phyloP scores from a whole-genome alignment of 768 basidiomycete genomes.

The Podaxis sp. region DNA sequence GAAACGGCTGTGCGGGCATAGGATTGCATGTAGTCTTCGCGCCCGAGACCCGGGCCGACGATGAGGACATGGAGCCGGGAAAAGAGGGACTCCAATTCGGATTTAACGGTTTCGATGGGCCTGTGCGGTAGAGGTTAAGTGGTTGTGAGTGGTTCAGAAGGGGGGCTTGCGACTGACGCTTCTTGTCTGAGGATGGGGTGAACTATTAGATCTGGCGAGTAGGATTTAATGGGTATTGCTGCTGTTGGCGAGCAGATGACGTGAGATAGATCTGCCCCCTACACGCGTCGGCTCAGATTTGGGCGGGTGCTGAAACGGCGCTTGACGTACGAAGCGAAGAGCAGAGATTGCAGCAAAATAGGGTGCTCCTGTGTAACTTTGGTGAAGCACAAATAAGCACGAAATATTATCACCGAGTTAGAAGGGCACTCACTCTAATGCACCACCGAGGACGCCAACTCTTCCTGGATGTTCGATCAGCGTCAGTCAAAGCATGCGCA shows the following conservation, averaged over 20 bases:
- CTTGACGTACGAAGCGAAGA: conserved; percentile 63
- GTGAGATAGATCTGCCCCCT: conserved; percentile 95
- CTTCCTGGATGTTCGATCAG: conserved; percentile 49
- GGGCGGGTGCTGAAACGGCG: not conserved
- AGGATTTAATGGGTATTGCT: conserved; percentile 91
- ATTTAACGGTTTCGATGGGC: conserved; percentile 39
- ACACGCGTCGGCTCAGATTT: not conserved
- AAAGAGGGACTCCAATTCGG: conserved; percentile 63
- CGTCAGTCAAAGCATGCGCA: not conserved
- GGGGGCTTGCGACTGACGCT: conserved; percentile 35
- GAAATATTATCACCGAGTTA: not conserved
- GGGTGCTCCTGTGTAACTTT: conserved; percentile 93
- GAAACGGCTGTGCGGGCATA: conserved; percentile 74
- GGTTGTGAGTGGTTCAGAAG: not conserved
- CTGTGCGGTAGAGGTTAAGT: conserved; percentile 26
- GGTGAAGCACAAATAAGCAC: not conserved
- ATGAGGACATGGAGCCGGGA: conserved; percentile 88
- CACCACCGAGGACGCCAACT: conserved; percentile 92
- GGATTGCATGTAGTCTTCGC: conserved; percentile 84
- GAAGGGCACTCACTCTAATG: conserved; percentile 66
- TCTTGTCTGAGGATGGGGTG: conserved; percentile 84
- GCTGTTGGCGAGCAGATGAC: conserved; percentile 95
- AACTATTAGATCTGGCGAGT: conserved; percentile 95
- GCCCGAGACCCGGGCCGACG: conserved; percentile 91
- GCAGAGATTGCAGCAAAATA: conserved; percentile 94